Conservation (phyloP, 2,329 filamentous ascomycete species). For the Trichocomaceae sp. region DNA sequence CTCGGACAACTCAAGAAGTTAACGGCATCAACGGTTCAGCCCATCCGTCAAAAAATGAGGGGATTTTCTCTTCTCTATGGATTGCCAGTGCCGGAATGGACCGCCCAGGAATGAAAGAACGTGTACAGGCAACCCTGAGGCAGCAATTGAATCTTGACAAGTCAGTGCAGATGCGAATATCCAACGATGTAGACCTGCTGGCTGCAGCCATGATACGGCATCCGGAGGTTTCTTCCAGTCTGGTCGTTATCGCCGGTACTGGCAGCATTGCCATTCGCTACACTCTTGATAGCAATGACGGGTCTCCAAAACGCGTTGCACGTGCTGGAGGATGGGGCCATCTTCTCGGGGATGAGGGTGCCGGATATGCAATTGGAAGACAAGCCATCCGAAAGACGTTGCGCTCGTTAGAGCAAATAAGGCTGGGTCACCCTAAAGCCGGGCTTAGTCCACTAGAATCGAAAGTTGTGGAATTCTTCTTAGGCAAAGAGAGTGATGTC, state of each 20-base stretch:
- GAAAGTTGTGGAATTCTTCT: conserved; percentile 8
- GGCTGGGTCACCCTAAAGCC: conserved; percentile 11
- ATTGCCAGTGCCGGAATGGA: conserved; percentile 39
- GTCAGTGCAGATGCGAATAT: conserved; percentile 23
- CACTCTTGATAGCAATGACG: conserved; percentile 12
- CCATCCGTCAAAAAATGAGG: neutral
- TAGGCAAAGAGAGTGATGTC: neutral
- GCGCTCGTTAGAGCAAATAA: conserved; percentile 23
- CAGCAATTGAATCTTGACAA: conserved; percentile 23
- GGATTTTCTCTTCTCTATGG: conserved; percentile 30
- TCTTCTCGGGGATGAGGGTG: conserved; percentile 41
- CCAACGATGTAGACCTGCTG: conserved; percentile 39
- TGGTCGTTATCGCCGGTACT: conserved; percentile 40
- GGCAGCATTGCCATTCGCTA: conserved; percentile 41
- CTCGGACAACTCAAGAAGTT: neutral
- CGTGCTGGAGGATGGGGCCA: conserved; percentile 42
- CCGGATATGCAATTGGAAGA: conserved; percentile 37
- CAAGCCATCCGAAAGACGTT: conserved; percentile 31
- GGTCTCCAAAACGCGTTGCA: conserved; percentile 22
- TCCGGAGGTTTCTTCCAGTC: conserved; percentile 14
- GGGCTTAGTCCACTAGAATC: neutral
- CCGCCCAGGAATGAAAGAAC: conserved; percentile 24
- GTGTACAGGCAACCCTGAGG: conserved; percentile 23
- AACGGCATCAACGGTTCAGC: neutral
- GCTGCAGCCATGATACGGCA: conserved; percentile 20